phyloP scores from a whole-genome alignment of 768 basidiomycete genomes.

The Chalciporus pseudorubinellus region DNA sequence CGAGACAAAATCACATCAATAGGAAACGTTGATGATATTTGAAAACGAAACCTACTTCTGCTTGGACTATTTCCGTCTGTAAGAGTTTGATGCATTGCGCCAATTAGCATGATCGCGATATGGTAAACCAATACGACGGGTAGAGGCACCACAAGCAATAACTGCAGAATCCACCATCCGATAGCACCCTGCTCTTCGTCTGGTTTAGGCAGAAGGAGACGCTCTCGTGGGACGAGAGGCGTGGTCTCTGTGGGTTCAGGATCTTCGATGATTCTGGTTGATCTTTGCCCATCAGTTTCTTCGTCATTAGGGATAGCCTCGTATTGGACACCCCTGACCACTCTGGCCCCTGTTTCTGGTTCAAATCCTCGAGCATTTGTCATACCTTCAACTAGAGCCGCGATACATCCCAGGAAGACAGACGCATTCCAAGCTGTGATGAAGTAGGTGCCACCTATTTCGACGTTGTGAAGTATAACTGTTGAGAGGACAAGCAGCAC shows the following conservation, averaged over 20 bases:
- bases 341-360: slow-evolving; percentile 4
- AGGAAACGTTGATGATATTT: background rate
- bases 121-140: slow-evolving; percentile 55
- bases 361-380: slow-evolving; percentile 16
- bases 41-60: slow-evolving; percentile 40
- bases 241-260: slow-evolving; percentile 54
- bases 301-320: slow-evolving; percentile 25
- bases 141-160: slow-evolving; percentile 51
- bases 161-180: slow-evolving; percentile 60
- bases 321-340: slow-evolving; percentile 22
- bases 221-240: slow-evolving; percentile 46
- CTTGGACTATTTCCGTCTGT: slow-evolving; percentile 56
- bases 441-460: slow-evolving; percentile 56
- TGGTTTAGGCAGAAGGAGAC: background rate
- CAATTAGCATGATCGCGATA: slow-evolving; percentile 45
- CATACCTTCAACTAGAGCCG: slow-evolving; percentile 39
- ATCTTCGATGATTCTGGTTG: slow-evolving; percentile 31
- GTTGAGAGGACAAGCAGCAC: slow-evolving; percentile 53
- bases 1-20: background rate
- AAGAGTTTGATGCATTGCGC: slow-evolving; percentile 54
- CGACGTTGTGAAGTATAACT: slow-evolving; percentile 37
- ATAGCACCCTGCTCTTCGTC: slow-evolving; percentile 20
- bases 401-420: slow-evolving; percentile 40
- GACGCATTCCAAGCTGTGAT: slow-evolving; percentile 53
- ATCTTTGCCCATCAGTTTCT: slow-evolving; percentile 12